A percentile compares a stretch with the other conserved stretches of the same genome.
Evolutionary conservation across 2,329 filamentous ascomycete species (phyloP).

Genomic region (Alternaria novae-zelandiae): DNA sequence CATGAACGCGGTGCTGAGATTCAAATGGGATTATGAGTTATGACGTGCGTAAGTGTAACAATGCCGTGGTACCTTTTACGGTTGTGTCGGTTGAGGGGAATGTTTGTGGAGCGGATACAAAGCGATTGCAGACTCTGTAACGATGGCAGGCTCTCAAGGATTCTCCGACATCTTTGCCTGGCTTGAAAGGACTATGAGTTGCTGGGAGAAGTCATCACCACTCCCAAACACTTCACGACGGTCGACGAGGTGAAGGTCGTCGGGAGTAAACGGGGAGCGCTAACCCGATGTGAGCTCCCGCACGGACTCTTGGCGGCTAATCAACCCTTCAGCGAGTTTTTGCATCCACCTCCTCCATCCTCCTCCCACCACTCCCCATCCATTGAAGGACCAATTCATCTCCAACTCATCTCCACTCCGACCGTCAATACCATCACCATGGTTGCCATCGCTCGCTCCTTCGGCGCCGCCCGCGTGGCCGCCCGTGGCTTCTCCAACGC

Average conservation of each 20-base stretch:
- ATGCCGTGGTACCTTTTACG: neutral
- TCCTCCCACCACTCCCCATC: constrained; percentile 37
- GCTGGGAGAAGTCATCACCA: no score
- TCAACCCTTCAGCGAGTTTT: constrained; percentile 28
- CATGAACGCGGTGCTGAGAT: accelerated
- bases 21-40: neutral
- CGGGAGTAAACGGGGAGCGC: constrained; percentile 19
- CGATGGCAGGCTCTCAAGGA: neutral
- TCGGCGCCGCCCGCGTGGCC: constrained; percentile 50
- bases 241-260: constrained; percentile 7
- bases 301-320: constrained; percentile 27
- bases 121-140: neutral
- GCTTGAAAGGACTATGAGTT: neutral
- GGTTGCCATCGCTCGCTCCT: constrained; percentile 50
- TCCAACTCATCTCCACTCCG: constrained; percentile 49
- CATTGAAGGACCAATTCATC: constrained; percentile 48
- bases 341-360: constrained; percentile 34
- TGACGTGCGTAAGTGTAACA: neutral
- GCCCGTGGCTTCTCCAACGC: constrained; percentile 49
- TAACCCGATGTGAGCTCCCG: constrained; percentile 23
- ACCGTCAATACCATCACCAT: constrained; percentile 45
- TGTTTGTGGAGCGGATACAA: neutral
- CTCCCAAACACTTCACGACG: neutral
- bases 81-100: neutral
- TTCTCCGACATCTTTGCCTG: neutral